Conservation (phyloP, 495 filamentous ascomycete species). For the Delitschia confertaspora region DNA sequence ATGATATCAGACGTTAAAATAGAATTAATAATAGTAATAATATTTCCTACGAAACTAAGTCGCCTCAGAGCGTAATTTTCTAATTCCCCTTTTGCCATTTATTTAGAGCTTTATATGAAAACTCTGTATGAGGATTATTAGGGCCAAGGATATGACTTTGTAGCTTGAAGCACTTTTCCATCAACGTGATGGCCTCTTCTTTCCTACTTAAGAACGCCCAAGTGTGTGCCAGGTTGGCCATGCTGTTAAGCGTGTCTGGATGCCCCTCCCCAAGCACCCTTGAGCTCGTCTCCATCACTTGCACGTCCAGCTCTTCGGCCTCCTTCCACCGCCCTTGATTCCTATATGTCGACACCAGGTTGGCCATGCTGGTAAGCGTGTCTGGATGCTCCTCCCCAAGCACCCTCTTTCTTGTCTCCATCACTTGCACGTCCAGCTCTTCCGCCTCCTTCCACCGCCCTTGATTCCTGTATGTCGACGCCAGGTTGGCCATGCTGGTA, state of each 20-base stretch:
- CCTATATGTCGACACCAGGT: conserved; percentile 1
- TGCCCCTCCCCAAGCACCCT: neutral
- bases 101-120: too few relatives aligned
- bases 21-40: too few relatives aligned
- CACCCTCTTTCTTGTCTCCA: conserved; percentile 3
- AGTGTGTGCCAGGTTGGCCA: conserved; percentile 2
- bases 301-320: conserved; percentile 8
- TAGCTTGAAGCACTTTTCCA: conserved; percentile 12
- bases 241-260: too few relatives aligned
- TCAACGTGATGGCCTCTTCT: conserved; percentile 3
- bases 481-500: conserved; percentile 1
- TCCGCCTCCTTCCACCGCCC: conserved; percentile 9
- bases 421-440: conserved; percentile 6
- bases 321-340: conserved; percentile 10
- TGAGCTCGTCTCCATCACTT: conserved; percentile 1
- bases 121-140: conserved; percentile 8
- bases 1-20: too few relatives aligned
- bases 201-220: neutral
- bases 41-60: too few relatives aligned
- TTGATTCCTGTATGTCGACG: conserved; percentile 7
- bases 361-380: conserved; percentile 1
- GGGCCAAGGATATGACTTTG: conserved; percentile 6
- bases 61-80: too few relatives aligned
- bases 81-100: too few relatives aligned
- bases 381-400: neutral